Percentiles rank a stretch among this genome's conserved stretches.
Conservation (phyloP, 768 basidiomycete species). For the Trametes sanguinea region DNA sequence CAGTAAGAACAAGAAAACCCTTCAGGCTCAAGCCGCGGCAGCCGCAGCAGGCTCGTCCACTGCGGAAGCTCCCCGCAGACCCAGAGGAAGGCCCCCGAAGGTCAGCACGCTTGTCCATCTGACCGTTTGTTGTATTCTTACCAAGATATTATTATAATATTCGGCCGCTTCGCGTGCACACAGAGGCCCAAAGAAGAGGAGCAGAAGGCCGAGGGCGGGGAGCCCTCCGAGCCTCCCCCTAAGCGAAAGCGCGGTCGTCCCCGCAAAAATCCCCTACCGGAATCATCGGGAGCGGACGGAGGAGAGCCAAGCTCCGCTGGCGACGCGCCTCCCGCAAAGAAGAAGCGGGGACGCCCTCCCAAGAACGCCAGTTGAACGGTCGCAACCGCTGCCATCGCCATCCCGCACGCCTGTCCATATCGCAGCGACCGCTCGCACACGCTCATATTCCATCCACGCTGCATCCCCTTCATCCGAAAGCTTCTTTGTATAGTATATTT, state of each 20-base stretch:
- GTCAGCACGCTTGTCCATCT: conserved; percentile 33
- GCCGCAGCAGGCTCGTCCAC: conserved; percentile 31
- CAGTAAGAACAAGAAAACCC: conserved; percentile 71
- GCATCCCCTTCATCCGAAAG: not conserved
- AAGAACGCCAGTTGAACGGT: conserved; percentile 56
- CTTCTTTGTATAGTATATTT: conserved; percentile 20
- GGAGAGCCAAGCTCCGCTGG: conserved; percentile 13
- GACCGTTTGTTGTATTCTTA: conserved; percentile 16
- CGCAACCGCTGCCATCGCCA: not conserved
- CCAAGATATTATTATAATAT: not conserved
- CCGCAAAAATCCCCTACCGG: conserved; percentile 50
- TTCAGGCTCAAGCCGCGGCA: conserved; percentile 36
- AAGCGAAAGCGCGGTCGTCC: conserved; percentile 66
- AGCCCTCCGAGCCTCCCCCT: conserved; percentile 25
- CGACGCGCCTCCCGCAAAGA: conserved; percentile 48
- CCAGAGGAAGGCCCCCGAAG: conserved; percentile 55
- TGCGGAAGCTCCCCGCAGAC: conserved; percentile 40
- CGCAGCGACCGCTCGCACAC: not conserved
- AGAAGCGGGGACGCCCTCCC: conserved; percentile 74
- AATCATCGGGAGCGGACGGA: conserved; percentile 45
- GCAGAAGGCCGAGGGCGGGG: conserved; percentile 33
- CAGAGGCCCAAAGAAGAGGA: conserved; percentile 45
- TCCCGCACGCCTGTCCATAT: not conserved
- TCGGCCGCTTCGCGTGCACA: conserved; percentile 5
- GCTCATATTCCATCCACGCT: not conserved